phyloP scores from a whole-genome alignment of 192 early-diverging fungal genomes.

The Kappamyces sp. region DNA sequence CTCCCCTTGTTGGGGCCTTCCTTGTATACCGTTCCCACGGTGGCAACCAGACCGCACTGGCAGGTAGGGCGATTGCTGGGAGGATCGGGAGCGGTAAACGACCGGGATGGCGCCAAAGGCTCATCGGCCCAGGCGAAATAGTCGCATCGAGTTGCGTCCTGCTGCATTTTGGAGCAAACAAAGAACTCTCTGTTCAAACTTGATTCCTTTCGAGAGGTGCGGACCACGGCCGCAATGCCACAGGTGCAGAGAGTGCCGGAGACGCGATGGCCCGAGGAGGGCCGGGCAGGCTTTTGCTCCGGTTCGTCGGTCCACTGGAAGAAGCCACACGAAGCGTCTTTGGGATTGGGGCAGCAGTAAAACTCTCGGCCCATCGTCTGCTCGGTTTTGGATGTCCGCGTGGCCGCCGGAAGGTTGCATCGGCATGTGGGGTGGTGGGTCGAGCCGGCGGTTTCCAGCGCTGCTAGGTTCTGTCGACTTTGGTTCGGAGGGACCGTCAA shows the following conservation, averaged over 20 bases:
- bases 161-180: conserved; percentile 20
- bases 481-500: no score
- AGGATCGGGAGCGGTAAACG: neutral
- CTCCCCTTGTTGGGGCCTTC: conserved; percentile 45
- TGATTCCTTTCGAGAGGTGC: conserved; percentile 17
- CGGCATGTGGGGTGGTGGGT: neutral
- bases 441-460: neutral
- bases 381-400: neutral
- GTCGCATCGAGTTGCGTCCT: conserved; percentile 25
- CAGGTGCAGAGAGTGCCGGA: conserved; percentile 16
- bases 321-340: neutral
- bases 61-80: conserved; percentile 23
- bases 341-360: neutral
- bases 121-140: conserved; percentile 60
- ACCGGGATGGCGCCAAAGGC: neutral
- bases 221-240: conserved; percentile 15
- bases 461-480: neutral
- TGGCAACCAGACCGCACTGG: conserved; percentile 40
- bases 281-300: neutral
- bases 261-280: conserved; percentile 14
- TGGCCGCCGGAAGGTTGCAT: neutral
- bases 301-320: conserved; percentile 17
- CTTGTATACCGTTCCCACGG: conserved; percentile 19
- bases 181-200: conserved; percentile 23
- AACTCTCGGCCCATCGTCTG: neutral